phyloP scores from a whole-genome alignment of 225 moss, liverwort and hornwort genomes.

The Polytrichum formosum region DNA sequence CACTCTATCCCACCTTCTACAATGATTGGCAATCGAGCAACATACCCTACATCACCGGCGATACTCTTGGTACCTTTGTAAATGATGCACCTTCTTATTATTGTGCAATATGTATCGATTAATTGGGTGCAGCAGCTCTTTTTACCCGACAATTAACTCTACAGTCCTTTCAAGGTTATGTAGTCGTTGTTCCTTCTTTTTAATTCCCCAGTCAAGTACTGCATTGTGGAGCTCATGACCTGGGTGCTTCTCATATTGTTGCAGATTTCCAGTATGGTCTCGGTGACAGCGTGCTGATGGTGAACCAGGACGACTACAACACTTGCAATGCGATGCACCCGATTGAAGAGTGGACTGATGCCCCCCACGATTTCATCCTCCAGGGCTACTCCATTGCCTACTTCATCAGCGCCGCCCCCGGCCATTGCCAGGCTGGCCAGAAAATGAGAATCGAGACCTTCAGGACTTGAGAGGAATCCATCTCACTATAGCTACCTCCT shows the following conservation, averaged over 20 bases:
- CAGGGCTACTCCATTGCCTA: neutral
- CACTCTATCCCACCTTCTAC: constrained; percentile 1
- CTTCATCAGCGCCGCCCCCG: constrained; percentile 10
- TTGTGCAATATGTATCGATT: too few relatives aligned
- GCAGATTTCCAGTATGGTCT: constrained; percentile 5
- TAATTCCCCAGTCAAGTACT: too few relatives aligned
- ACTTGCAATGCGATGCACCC: constrained; percentile 15
- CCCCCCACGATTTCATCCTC: neutral
- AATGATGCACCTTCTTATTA: too few relatives aligned
- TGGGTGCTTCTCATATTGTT: too few relatives aligned
- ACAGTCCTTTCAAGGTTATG: too few relatives aligned
- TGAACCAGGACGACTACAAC: constrained; percentile 6
- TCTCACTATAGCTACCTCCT: too few relatives aligned
- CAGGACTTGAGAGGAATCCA: neutral
- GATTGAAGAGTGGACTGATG: constrained; percentile 1
- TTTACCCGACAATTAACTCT: too few relatives aligned
- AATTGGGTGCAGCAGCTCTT: too few relatives aligned
- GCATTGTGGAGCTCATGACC: too few relatives aligned
- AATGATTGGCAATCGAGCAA: constrained; percentile 1
- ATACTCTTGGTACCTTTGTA: constrained; percentile 5
- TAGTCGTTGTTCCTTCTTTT: too few relatives aligned
- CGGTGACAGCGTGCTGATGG: constrained; percentile 9
- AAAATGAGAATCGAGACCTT: constrained; percentile 4
- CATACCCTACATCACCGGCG: constrained; percentile 7
- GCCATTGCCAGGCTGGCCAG: constrained; percentile 16